These are phyloP conservation scores for Scheffersomyces titani DNA, from an alignment of 1,139 yeast genomes.

Conservation along the genomic window DNA sequence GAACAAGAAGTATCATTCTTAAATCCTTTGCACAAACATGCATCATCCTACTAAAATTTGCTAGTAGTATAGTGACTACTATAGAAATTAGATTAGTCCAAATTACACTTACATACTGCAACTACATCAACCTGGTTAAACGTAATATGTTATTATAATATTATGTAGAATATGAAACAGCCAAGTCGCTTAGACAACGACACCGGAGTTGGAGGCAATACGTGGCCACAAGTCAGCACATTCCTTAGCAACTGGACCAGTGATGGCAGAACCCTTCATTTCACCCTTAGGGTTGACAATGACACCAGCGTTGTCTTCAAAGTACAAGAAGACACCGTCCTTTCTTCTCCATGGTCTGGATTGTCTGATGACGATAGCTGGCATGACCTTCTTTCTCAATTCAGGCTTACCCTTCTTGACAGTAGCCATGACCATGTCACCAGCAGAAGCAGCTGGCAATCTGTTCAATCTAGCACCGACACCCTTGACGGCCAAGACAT, in stretches of 20 bases:
- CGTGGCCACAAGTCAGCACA: slow-evolving; percentile 99
- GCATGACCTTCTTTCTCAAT: slow-evolving; percentile 99
- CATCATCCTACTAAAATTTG: no score
- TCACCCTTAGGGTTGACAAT: slow-evolving; percentile 99
- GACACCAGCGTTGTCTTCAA: slow-evolving; percentile 99
- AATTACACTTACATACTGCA: neutral
- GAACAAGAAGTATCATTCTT: no score
- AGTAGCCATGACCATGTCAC: slow-evolving; percentile 99
- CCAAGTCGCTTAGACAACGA: slow-evolving; percentile 72
- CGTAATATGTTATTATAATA: neutral
- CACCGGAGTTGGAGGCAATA: slow-evolving; percentile 99
- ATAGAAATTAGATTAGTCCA: no score
- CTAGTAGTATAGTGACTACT: no score
- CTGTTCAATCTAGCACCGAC: slow-evolving; percentile 99
- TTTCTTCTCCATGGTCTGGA: slow-evolving; percentile 99
- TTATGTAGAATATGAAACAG: neutral
- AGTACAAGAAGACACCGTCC: slow-evolving; percentile 99
- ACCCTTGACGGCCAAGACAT: slow-evolving; percentile 99
- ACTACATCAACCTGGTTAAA: neutral
- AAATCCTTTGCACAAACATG: no score
- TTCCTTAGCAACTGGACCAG: slow-evolving; percentile 99
- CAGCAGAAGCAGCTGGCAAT: slow-evolving; percentile 99
- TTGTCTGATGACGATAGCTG: slow-evolving; percentile 99
- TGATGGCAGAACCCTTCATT: slow-evolving; percentile 99
- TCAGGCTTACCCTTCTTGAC: slow-evolving; percentile 99